Conservation (phyloP, 306 rosid species). For the Sesbania bispinosa region DNA sequence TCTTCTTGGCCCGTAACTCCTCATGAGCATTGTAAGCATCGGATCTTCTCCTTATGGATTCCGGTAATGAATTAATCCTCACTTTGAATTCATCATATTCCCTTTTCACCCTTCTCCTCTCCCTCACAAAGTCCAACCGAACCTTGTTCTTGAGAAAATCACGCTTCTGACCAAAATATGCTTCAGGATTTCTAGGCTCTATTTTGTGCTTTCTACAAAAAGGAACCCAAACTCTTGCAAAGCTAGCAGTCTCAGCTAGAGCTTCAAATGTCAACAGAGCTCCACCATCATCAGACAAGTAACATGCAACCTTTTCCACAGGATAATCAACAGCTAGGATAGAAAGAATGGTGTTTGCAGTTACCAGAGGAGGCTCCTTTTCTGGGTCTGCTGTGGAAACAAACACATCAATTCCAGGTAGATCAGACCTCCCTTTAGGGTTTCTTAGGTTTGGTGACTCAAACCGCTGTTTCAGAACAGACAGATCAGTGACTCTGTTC, state of each 20-base stretch:
- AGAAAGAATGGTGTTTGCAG: slow-evolving; percentile 82
- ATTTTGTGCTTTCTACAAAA: slow-evolving; percentile 72
- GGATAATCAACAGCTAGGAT: slow-evolving; percentile 86
- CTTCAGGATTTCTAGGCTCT: slow-evolving; percentile 80
- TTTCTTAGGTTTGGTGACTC: slow-evolving; percentile 76
- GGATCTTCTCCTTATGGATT: slow-evolving; percentile 77
- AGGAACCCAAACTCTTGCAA: slow-evolving; percentile 77
- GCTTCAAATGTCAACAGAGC: slow-evolving; percentile 77
- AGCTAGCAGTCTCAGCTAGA: slow-evolving; percentile 85
- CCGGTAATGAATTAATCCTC: slow-evolving; percentile 73
- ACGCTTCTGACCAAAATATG: slow-evolving; percentile 78
- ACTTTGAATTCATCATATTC: slow-evolving; percentile 88
- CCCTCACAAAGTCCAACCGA: slow-evolving; percentile 80
- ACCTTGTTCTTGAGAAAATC: slow-evolving; percentile 83
- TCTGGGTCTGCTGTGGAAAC: slow-evolving; percentile 91
- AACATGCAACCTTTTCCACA: slow-evolving; percentile 77
- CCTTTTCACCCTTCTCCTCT: slow-evolving; percentile 79
- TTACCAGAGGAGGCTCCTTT: slow-evolving; percentile 87
- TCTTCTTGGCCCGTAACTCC: slow-evolving; percentile 74
- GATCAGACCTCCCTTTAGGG: slow-evolving; percentile 82
- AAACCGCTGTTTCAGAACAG: slow-evolving; percentile 63
- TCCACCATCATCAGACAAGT: slow-evolving; percentile 92
- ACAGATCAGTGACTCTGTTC: slow-evolving; percentile 71
- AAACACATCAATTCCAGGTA: slow-evolving; percentile 80
- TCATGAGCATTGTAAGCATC: slow-evolving; percentile 91